A percentile compares a stretch with the other conserved stretches of the same genome.
Conservation (phyloP, 176 grass and related monocot species). For the Carex kokanica region DNA sequence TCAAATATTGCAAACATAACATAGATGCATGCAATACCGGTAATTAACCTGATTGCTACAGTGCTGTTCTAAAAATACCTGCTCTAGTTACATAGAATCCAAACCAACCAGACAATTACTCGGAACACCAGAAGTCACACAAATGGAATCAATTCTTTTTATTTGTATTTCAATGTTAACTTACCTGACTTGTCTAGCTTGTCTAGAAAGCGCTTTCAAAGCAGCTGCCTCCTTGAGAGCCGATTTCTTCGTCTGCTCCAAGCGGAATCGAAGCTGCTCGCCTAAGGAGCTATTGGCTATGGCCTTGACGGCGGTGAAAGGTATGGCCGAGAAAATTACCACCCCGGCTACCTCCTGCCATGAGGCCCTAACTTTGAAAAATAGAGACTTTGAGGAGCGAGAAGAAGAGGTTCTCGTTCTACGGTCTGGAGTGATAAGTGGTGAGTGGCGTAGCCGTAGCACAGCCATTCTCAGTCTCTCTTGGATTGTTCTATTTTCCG, state of each 20-base stretch:
- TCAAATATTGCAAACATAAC: background rate
- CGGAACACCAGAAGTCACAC: too few relatives aligned
- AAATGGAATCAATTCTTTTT: too few relatives aligned
- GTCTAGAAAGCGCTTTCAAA: slow-evolving; percentile 37
- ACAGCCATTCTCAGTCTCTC: background rate
- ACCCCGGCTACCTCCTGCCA: slow-evolving; percentile 89
- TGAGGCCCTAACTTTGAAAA: slow-evolving; percentile 27
- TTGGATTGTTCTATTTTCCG: background rate
- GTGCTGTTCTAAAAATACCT: background rate
- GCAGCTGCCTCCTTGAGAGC: slow-evolving; percentile 49
- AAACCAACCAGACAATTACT: too few relatives aligned
- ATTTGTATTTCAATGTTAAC: background rate
- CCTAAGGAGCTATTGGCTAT: slow-evolving; percentile 72
- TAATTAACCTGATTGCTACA: background rate
- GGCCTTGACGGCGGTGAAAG: slow-evolving; percentile 90
- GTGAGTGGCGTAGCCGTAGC: background rate
- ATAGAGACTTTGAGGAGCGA: background rate
- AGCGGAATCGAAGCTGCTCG: slow-evolving; percentile 47
- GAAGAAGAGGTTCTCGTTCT: background rate
- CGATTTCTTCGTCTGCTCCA: slow-evolving; percentile 53
- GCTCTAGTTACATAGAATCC: too few relatives aligned
- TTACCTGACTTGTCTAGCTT: slow-evolving; percentile 54
- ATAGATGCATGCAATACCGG: background rate
- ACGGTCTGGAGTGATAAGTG: background rate
- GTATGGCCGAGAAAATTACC: slow-evolving; percentile 77